Percentiles rank a stretch among this genome's conserved stretches.
These are phyloP conservation scores for Hortiboletus rubellus DNA, from an alignment of 1,284 basidiomycete genomes.

Conservation along the genomic window DNA sequence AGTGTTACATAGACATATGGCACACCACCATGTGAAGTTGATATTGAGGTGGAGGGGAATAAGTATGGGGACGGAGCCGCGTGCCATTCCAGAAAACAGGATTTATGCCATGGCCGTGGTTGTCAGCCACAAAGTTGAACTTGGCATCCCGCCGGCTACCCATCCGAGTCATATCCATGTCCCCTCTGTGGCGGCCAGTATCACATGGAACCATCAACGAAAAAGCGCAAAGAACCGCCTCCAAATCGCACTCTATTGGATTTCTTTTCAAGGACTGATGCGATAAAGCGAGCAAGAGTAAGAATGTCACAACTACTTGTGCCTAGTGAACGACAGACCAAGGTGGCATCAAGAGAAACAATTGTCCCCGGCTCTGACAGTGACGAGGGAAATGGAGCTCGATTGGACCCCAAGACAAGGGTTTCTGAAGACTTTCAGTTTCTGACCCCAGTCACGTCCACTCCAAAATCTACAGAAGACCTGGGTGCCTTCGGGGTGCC, in stretches of 20 bases:
- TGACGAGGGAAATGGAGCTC: slow-evolving; percentile 35
- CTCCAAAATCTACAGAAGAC: slow-evolving; percentile 9
- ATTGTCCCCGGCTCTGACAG: slow-evolving; percentile 62
- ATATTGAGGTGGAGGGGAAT: too few relatives aligned
- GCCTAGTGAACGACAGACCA: slow-evolving; percentile 5
- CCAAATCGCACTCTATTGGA: slow-evolving; percentile 48
- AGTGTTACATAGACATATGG: too few relatives aligned
- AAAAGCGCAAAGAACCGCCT: slow-evolving; percentile 43
- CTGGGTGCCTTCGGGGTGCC: slow-evolving; percentile 32
- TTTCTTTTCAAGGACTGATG: slow-evolving; percentile 45
- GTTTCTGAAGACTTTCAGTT: background rate
- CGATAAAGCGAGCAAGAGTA: slow-evolving; percentile 26
- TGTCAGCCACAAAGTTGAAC: too few relatives aligned
- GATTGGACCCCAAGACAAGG: background rate
- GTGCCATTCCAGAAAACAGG: too few relatives aligned
- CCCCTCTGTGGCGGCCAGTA: background rate
- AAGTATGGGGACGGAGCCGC: too few relatives aligned
- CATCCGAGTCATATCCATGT: background rate
- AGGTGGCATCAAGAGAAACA: slow-evolving; percentile 38
- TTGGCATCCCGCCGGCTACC: too few relatives aligned
- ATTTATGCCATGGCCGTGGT: too few relatives aligned
- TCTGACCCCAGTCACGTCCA: background rate
- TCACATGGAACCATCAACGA: slow-evolving; percentile 37
- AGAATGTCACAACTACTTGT: slow-evolving; percentile 2
- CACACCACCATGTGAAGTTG: too few relatives aligned